A percentile compares a stretch with the other conserved stretches of the same genome.
Conservation (phyloP, 805 yeast species). For the Candida adriatica region DNA sequence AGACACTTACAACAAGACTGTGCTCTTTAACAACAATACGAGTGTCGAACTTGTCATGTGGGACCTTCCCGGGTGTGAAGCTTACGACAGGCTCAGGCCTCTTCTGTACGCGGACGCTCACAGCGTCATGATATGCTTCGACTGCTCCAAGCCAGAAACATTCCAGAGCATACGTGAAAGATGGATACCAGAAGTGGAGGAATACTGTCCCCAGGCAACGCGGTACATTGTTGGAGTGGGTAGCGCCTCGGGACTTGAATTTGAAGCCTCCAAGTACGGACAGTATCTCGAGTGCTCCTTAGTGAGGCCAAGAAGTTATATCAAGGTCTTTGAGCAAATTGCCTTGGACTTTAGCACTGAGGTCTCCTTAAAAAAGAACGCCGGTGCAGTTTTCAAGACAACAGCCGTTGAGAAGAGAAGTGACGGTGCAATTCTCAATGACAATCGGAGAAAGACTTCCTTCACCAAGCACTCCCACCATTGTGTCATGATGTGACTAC, state of each 20-base stretch:
- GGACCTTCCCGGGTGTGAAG: constrained; percentile 35
- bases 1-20: constrained; percentile 19
- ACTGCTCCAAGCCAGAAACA: constrained; percentile 27
- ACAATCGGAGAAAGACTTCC: background rate
- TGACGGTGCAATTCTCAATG: background rate
- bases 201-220: constrained; percentile 32
- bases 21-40: constrained; percentile 14
- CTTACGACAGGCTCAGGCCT: constrained; percentile 35
- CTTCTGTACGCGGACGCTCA: constrained; percentile 34
- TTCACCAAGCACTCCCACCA: background rate
- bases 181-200: constrained; percentile 37
- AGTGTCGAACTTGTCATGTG: constrained; percentile 29
- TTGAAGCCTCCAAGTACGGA: constrained; percentile 25
- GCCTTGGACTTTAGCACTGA: constrained; percentile 7
- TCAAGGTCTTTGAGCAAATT: constrained; percentile 13
- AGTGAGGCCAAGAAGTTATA: constrained; percentile 11
- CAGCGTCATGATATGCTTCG: constrained; percentile 33
- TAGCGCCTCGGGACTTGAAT: constrained; percentile 24
- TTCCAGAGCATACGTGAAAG: constrained; percentile 31
- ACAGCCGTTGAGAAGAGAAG: background rate
- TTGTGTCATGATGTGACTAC: background rate
- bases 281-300: constrained; percentile 31
- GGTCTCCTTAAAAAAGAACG: constrained; percentile 2
- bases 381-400: background rate
- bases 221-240: constrained; percentile 31